Base-by-base conservation (phyloP, 352 stramenopile genomes). In the Chrysophaeum taylorii region DNA sequence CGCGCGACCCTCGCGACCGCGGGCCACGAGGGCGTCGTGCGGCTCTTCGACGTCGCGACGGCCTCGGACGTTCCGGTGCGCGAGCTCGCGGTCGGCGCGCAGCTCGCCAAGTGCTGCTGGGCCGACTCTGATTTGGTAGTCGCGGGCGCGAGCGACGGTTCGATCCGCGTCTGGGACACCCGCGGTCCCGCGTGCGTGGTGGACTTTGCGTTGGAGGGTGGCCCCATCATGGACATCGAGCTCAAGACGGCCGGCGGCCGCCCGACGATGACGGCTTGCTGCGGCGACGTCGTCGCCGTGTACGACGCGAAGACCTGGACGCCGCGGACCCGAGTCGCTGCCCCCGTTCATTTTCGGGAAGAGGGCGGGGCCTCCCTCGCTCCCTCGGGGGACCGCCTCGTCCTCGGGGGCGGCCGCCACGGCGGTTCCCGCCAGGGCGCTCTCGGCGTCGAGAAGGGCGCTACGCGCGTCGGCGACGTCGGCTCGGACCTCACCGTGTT, bases 401-500 rank as follows among this genome's bases (percentile, higher is more conserved):
- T 96, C 66, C 27, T 63, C 52, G 52, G 52, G 5, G 52, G 52
- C 33, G 52, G 52, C 25, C 25, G 52, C 25, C 52, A 63, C 33
- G 52, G 52, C 27, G 52, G 52, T 15, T 63, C 52, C 12, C 52
- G 52, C 52, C 52, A 63, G 52, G 52, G 52, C 52, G 52, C 52
- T n/a, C n/a, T 63, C 2, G 52, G 52, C 33, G 52, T 63, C 27
- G 52, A 63, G 29, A 63, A 63, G 52, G 52, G 52, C 33, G 52
- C 52, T 25, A 63, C 25, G 4, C 36, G 15, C 2, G 52, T 63
- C 14, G 52, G 52, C 25, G 52, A 74, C 18, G 89, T 90, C 29
- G 89, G 89, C 16, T 94, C 87, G 21, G 94, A 99, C 80, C 91
- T 97, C 70, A 97, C 91, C 92, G 92, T 99, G 36, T 87, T 93